Evolutionary conservation across 1,284 basidiomycete genomes (phyloP).

Genomic region (Apiotrichum laibachii): DNA sequence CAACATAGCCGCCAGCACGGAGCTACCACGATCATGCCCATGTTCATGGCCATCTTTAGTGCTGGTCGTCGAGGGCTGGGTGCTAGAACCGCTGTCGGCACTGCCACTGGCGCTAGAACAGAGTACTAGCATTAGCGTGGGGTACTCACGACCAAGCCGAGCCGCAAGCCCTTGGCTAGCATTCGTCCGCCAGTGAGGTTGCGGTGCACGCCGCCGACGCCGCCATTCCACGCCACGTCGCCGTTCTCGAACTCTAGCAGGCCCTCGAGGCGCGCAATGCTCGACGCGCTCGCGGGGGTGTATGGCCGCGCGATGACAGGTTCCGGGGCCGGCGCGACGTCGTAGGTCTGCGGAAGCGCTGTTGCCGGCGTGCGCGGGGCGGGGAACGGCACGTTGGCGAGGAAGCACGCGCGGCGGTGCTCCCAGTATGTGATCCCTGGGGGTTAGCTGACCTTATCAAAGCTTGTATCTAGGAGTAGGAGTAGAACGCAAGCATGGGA

Average conservation of each 20-base stretch:
- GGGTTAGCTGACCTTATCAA: not conserved
- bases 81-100: no score
- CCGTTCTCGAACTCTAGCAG: conserved; percentile 38
- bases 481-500: no score
- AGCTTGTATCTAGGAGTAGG: no score
- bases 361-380: conserved; percentile 14
- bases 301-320: not conserved
- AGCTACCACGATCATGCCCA: no score
- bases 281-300: not conserved
- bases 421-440: conserved; percentile 46
- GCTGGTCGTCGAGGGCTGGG: no score
- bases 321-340: conserved; percentile 4
- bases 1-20: not conserved
- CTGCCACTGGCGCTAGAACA: no score
- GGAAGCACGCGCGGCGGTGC: conserved; percentile 41
- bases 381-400: conserved; percentile 33
- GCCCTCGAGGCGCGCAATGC: conserved; percentile 34
- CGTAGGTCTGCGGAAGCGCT: conserved; percentile 18
- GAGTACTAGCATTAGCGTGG: no score
- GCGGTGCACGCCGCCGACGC: conserved; percentile 34
- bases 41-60: no score
- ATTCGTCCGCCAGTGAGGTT: conserved; percentile 34
- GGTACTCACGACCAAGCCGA: conserved; percentile 44
- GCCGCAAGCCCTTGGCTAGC: conserved; percentile 35
- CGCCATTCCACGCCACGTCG: conserved; percentile 40